phyloP scores from a whole-genome alignment of 2,329 filamentous ascomycete genomes.

The Pseudogymnoascus sp. region DNA sequence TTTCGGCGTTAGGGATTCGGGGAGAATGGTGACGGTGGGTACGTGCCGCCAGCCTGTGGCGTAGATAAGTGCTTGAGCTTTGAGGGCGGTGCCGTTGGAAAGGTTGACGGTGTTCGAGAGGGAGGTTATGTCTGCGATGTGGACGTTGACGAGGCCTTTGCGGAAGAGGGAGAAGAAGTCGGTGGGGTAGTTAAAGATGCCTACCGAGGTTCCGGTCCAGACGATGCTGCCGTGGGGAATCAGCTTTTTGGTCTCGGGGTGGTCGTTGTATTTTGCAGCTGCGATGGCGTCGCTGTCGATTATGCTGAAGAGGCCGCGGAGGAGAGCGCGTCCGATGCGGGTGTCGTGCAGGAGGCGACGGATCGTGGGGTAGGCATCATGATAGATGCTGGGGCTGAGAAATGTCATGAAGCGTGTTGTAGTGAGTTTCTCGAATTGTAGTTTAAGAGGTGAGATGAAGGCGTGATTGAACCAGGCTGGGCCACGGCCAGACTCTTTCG shows the following conservation, averaged over 20 bases:
- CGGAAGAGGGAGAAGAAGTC: conserved; percentile 49
- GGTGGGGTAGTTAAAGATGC: conserved; percentile 52
- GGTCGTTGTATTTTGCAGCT: conserved; percentile 44
- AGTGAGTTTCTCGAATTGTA: conserved; percentile 58
- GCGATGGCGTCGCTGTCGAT: conserved; percentile 47
- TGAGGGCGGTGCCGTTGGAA: conserved; percentile 38
- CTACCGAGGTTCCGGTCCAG: conserved; percentile 47
- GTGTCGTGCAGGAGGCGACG: conserved; percentile 50
- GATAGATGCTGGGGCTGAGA: conserved; percentile 68
- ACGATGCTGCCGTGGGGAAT: conserved; percentile 43
- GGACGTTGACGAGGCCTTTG: conserved; percentile 41
- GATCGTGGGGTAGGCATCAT: conserved; percentile 48
- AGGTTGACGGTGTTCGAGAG: conserved; percentile 43
- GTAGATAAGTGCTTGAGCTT: conserved; percentile 46
- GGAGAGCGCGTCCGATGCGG: conserved; percentile 40
- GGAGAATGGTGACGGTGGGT: conserved; percentile 42
- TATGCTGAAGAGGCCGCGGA: conserved; percentile 49
- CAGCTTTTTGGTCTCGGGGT: conserved; percentile 44
- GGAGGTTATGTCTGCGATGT: conserved; percentile 42
- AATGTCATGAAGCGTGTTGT: conserved; percentile 60
- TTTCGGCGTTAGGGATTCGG: conserved; percentile 10
- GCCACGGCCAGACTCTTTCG: neutral
- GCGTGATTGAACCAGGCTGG: neutral
- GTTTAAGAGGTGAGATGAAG: neutral
- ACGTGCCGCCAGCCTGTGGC: conserved; percentile 51